Evolutionary conservation across 2,329 filamentous ascomycete species (phyloP).

Genomic region (Colletotrichum higginsianum): DNA sequence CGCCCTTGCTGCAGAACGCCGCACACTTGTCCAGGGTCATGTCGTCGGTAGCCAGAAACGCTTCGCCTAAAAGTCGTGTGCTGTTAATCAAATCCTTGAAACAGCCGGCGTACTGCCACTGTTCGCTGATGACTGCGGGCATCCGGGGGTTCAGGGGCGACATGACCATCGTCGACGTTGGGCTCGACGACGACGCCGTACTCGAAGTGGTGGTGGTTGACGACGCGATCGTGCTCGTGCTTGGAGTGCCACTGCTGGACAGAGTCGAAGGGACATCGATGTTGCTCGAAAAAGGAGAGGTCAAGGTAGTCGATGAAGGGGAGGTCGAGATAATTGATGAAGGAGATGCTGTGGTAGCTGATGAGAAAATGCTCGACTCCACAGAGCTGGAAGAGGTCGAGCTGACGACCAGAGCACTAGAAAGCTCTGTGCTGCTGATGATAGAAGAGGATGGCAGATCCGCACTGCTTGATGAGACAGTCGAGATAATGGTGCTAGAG

Average conservation of each 20-base stretch:
- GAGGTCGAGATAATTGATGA: background rate
- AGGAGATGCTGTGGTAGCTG: background rate
- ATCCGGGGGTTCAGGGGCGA: constrained; percentile 40
- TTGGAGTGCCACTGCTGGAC: constrained; percentile 25
- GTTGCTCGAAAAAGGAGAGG: background rate
- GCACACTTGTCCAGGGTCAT: constrained; percentile 47
- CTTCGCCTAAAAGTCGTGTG: constrained; percentile 36
- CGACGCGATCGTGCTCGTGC: constrained; percentile 38
- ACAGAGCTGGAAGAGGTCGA: background rate
- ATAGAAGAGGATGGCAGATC: background rate
- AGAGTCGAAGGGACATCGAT: constrained; percentile 11
- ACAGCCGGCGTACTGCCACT: constrained; percentile 47
- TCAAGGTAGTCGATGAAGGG: background rate
- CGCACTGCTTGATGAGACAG: constrained; percentile 6
- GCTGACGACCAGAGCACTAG: background rate
- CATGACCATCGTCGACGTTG: constrained; percentile 33
- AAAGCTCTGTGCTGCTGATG: background rate
- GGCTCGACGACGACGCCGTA: constrained; percentile 29
- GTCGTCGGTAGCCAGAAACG: constrained; percentile 40
- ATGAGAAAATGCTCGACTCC: background rate
- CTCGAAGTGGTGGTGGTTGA: constrained; percentile 26
- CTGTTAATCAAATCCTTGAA: constrained; percentile 45
- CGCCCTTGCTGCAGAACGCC: constrained; percentile 44
- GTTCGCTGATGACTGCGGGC: constrained; percentile 32
- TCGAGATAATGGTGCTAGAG: constrained; percentile 30